Percentiles rank a stretch among this genome's conserved stretches.
Evolutionary conservation across 129 eudicot genomes (phyloP).

Genomic region (Tanacetum coccineum): DNA sequence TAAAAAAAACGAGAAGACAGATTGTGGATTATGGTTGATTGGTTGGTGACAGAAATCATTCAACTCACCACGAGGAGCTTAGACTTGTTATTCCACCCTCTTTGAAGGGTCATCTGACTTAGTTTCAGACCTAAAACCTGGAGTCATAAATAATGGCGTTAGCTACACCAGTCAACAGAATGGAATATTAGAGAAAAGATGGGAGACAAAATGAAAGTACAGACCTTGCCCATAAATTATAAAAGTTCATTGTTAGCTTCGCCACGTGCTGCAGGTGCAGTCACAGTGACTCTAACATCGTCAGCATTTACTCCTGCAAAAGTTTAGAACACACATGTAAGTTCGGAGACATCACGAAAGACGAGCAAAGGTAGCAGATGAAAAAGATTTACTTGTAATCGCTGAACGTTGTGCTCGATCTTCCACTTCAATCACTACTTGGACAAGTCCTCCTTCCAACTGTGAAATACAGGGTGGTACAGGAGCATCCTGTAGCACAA

Average conservation of each 20-base stretch:
- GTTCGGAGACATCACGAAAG: not conserved
- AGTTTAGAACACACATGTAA: constrained; percentile 11
- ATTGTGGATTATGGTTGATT: no score
- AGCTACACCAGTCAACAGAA: no score
- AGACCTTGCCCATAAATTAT: no score
- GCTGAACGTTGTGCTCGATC: constrained; percentile 98
- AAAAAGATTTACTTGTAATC: constrained; percentile 61
- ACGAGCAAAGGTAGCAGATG: not conserved
- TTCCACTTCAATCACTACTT: constrained; percentile 98
- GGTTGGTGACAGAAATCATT: no score
- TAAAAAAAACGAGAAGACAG: not conserved
- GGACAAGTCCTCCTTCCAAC: constrained; percentile 95
- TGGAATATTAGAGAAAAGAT: no score
- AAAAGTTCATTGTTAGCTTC: constrained; percentile 97
- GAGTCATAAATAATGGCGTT: no score
- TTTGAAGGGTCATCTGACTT: no score
- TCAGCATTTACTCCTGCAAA: constrained; percentile 94
- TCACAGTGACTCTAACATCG: constrained; percentile 92
- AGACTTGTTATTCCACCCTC: no score
- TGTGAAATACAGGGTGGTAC: constrained; percentile 99
- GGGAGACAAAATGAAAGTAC: no score
- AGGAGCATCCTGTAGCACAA: constrained; percentile 85
- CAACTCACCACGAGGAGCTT: no score
- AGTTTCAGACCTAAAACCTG: no score
- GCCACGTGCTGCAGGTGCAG: constrained; percentile 99